phyloP scores from a whole-genome alignment of 345 rosid species.

The Raphanus sativus region DNA sequence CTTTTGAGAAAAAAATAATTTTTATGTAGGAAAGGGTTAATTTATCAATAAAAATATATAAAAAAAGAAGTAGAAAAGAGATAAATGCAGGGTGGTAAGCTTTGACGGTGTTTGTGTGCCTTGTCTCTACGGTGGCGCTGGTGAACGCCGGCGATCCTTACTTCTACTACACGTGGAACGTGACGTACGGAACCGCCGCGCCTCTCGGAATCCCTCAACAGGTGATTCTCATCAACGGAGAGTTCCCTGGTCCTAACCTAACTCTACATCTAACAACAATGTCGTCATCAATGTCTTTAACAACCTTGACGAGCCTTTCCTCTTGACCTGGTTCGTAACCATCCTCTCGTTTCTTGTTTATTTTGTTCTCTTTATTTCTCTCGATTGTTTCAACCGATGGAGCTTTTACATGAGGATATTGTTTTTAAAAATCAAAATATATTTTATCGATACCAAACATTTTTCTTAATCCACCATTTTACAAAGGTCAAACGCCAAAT shows the following conservation, averaged over 20 bases:
- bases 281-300: constrained; percentile 73
- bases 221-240: constrained; percentile 68
- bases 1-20: constrained; percentile 15
- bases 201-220: constrained; percentile 79
- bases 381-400: not conserved
- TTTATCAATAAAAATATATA: constrained; percentile 15
- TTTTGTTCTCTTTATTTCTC: constrained; percentile 32
- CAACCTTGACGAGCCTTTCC: constrained; percentile 76
- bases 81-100: constrained; percentile 39
- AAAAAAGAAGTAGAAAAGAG: constrained; percentile 13
- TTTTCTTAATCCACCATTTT: not conserved
- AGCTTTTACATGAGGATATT: not conserved
- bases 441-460: not conserved
- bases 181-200: constrained; percentile 68
- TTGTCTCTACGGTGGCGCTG: constrained; percentile 39
- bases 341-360: constrained; percentile 46
- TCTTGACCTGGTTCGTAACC: constrained; percentile 68
- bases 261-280: constrained; percentile 76
- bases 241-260: constrained; percentile 79
- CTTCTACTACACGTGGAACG: constrained; percentile 69
- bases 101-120: constrained; percentile 44
- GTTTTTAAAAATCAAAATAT: not conserved
- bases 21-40: constrained; percentile 26
- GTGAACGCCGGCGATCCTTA: constrained; percentile 70
- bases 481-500: not conserved